Base-by-base conservation (phyloP, 2,329 filamentous ascomycete genomes). In the Botrytis deweyae region DNA sequence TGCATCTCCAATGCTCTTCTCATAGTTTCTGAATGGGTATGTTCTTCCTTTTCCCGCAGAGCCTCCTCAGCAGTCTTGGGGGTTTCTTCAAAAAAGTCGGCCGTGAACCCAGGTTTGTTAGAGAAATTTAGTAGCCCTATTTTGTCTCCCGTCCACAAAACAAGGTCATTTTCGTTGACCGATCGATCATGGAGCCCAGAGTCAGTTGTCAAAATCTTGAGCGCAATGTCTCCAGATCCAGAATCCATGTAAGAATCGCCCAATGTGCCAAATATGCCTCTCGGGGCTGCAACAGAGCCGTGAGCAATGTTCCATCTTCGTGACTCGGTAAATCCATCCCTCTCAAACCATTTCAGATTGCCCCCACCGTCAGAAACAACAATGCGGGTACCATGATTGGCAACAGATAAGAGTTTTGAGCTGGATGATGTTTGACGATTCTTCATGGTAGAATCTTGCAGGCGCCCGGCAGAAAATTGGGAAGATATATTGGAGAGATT, bases 111-210 rank as follows among this genome's bases (percentile, higher is more conserved):
- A 7, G 86, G 82, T 78, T 82, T 80, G 58, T 85, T 83, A 1
- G 89, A 88, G 80, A 93, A 93, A 72, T 84, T 86, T 33, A 97
- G 82, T 74, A 96, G 85, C 0, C 94, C 95, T 65, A 97, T 84
- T 76, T 90, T 91, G 74, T 97, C 94, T 29, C 94, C 95, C 0
- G 94, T 97, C 94, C 94, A 97, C 65, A 97, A 86, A 6, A 97
- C 82, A 20, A 98, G 82, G 78, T 95, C 91, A 78, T 94, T 90
- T 68, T 88, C 81, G 77, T 88, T 89, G 52, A 84, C 78, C 64
- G 74, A 62, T 58, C 74, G 75, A 8, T 82, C 83, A 8, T 78
- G 79, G 40, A 82, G 65, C 1, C 80, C 77, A 6, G 85, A 84
- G 70, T 83, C 82, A 9, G 85, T 85, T 71, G 84, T 83, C 3